Evolutionary conservation across 2,329 filamentous ascomycete genomes (phyloP).

Genomic region (Leptographium radiaticola): DNA sequence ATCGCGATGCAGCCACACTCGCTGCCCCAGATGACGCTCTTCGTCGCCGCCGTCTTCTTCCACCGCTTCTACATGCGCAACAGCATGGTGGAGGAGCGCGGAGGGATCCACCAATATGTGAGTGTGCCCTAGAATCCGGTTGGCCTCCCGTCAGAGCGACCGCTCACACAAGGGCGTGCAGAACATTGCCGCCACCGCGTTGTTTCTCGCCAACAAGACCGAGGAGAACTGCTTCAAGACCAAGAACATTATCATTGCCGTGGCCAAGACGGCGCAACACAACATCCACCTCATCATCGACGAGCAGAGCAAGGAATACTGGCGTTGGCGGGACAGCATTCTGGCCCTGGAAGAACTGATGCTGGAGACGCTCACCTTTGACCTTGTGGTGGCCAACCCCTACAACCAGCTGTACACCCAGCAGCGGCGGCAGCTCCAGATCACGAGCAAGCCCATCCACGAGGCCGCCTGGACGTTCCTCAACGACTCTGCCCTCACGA

Average conservation of each 20-base stretch:
- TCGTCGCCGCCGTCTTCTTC: slow-evolving; percentile 87
- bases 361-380: slow-evolving; percentile 85
- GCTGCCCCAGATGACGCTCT: slow-evolving; percentile 80
- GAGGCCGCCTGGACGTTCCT: slow-evolving; percentile 64
- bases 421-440: slow-evolving; percentile 26
- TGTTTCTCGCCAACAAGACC: slow-evolving; percentile 93
- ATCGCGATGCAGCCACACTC: slow-evolving; percentile 58
- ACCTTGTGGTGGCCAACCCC: slow-evolving; percentile 79
- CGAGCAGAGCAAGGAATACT: slow-evolving; percentile 96
- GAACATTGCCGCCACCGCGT: slow-evolving; percentile 76
- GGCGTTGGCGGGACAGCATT: slow-evolving; percentile 93
- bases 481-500: slow-evolving; percentile 78
- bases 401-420: slow-evolving; percentile 76
- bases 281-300: slow-evolving; percentile 82
- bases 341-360: slow-evolving; percentile 85
- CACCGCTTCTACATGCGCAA: slow-evolving; percentile 91
- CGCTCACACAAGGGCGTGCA: slow-evolving; percentile 17
- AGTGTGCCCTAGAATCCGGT: slow-evolving; percentile 19
- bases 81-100: slow-evolving; percentile 63
- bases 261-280: slow-evolving; percentile 90
- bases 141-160: neutral
- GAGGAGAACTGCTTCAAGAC: slow-evolving; percentile 96
- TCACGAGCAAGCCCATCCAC: slow-evolving; percentile 11
- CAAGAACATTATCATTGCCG: slow-evolving; percentile 84
- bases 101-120: slow-evolving; percentile 82